Percentiles rank a stretch among this genome's conserved stretches.
These are phyloP conservation scores for Begonia masoniana DNA, from an alignment of 306 rosid genomes.

Conservation along the genomic window DNA sequence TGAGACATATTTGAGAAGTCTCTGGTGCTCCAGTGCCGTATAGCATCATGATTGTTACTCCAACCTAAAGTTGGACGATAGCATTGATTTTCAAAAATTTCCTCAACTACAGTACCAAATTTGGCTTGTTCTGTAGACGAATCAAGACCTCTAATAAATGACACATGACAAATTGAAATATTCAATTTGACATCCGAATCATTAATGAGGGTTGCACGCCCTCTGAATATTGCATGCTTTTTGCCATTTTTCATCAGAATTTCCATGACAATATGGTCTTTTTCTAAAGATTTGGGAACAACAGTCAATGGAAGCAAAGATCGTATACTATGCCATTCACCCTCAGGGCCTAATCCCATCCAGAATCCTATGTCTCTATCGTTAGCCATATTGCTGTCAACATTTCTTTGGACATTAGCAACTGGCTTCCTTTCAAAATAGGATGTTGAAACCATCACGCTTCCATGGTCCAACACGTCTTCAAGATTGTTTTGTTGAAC, in stretches of 20 bases:
- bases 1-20: slow-evolving; percentile 49
- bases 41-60: slow-evolving; percentile 42
- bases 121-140: slow-evolving; percentile 21
- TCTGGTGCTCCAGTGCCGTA: slow-evolving; percentile 60
- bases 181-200: slow-evolving; percentile 63
- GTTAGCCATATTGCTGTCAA: slow-evolving; percentile 17
- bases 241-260: slow-evolving; percentile 84
- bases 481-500: slow-evolving; percentile 42
- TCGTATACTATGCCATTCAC: slow-evolving; percentile 67
- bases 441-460: slow-evolving; percentile 54
- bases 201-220: slow-evolving; percentile 75
- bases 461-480: slow-evolving; percentile 29
- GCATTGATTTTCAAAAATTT: slow-evolving; percentile 63
- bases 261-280: slow-evolving; percentile 70
- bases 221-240: slow-evolving; percentile 80
- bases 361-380: slow-evolving; percentile 78
- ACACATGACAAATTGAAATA: slow-evolving; percentile 37
- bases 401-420: slow-evolving; percentile 49
- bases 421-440: slow-evolving; percentile 75
- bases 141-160: slow-evolving; percentile 25
- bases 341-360: slow-evolving; percentile 54
- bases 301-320: slow-evolving; percentile 81
- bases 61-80: slow-evolving; percentile 53
- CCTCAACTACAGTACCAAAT: slow-evolving; percentile 28
- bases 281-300: slow-evolving; percentile 55